Base-by-base conservation (phyloP, 768 basidiomycete species). In the Suillus spraguei region DNA sequence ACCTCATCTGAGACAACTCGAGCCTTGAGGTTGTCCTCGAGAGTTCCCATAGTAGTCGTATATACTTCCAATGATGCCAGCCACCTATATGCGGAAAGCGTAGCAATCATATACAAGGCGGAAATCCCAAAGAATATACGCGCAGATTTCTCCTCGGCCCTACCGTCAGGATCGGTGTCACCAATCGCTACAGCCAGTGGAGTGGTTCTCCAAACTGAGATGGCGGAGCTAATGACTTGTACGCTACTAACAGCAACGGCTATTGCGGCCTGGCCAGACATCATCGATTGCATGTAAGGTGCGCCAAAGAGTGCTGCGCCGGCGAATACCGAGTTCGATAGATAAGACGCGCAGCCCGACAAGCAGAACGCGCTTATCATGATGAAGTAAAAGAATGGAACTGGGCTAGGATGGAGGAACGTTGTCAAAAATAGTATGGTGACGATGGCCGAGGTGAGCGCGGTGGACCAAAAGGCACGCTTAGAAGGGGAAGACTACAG, bases 181-280 rank as follows among this genome's bases (percentile, higher is more conserved):
- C 14, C 38, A 1, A 63, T 38, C 32, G 77, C 58, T 70, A 69
- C n/a, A 14, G 67, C 42, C 46, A 60, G 41, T 67, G 64, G 70
- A 65, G 83, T 69, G 42, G 77, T 75, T 14, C 79, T 78, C 79
- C 79, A 81, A 17, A 91, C 77, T 10, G 89, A 89, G 2, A 84
- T 77, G 1, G 80, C 73, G 10, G 89, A 83, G 63, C 91, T 87
- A 39, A 87, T 65, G 9, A 94, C 82, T 69, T 95, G 93, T 0
- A 94, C 87, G 1, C 81, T 78, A 60, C 92, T 93, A 65, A 95
- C 87, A 1, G 86, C 87, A 14, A 96, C 91, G 0, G 88, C 95
- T 2, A 95, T 85, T 0, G 90, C 92, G 0, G 91, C 94, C 75
- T 95, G 92, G 13, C 93, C 94, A 3, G 92, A 86, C 81, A 95